phyloP scores from a whole-genome alignment of 179 eudicot species.

The Pouteria campechiana region DNA sequence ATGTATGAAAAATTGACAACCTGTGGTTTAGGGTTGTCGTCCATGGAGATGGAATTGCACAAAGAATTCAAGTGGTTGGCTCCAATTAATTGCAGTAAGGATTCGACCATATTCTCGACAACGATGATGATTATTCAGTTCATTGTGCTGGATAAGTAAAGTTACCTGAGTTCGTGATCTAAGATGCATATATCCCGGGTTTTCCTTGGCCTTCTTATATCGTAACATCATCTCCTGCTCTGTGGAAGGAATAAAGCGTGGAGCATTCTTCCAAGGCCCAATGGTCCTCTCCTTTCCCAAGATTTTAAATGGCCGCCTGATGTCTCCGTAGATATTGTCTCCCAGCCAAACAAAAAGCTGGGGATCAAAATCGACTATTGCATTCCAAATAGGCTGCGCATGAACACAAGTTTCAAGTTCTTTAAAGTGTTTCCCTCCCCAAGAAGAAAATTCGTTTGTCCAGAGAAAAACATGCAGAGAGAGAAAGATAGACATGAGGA shows the following conservation, averaged over 20 bases:
- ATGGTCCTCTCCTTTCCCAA: constrained; percentile 59
- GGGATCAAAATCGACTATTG: constrained; percentile 37
- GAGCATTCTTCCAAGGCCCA: constrained; percentile 69
- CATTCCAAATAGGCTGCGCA: constrained; percentile 52
- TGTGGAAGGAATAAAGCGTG: constrained; percentile 47
- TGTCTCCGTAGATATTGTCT: constrained; percentile 70
- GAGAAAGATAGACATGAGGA: neutral
- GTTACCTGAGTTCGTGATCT: too few relatives aligned
- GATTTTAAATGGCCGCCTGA: constrained; percentile 33
- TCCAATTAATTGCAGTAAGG: too few relatives aligned
- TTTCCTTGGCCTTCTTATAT: constrained; percentile 30
- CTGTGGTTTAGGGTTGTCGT: too few relatives aligned
- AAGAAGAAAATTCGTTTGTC: neutral
- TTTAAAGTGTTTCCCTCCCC: neutral
- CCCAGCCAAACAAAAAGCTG: constrained; percentile 67
- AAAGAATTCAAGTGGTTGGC: constrained; percentile 25
- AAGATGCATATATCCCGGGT: constrained; percentile 34
- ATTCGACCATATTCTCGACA: too few relatives aligned
- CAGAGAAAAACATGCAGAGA: neutral
- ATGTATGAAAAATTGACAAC: too few relatives aligned
- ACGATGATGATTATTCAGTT: too few relatives aligned
- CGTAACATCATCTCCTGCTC: constrained; percentile 43
- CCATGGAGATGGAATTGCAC: constrained; percentile 20
- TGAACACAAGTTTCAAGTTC: neutral
- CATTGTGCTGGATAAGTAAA: too few relatives aligned